phyloP scores from a whole-genome alignment of 176 grass and related monocot species.

The Zoysia japonica region DNA sequence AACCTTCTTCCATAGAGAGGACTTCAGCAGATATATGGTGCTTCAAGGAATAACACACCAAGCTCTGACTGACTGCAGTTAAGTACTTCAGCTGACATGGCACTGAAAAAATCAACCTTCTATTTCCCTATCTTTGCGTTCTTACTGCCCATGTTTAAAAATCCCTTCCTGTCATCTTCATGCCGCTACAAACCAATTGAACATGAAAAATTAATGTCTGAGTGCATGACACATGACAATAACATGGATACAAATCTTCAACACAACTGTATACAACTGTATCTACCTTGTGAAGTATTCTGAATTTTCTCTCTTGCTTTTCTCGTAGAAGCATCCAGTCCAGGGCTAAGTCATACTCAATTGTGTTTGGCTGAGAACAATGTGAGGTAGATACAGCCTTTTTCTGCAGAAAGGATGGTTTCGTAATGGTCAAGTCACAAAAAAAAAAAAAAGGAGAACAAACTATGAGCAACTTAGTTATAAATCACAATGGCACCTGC shows the following conservation, averaged over 20 bases:
- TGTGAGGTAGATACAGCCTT: conserved; percentile 92
- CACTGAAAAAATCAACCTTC: conserved; percentile 12
- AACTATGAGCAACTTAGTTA: background rate
- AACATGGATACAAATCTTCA: background rate
- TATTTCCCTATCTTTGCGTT: conserved; percentile 33
- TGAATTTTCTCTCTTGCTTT: conserved; percentile 47
- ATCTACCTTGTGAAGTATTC: conserved; percentile 57
- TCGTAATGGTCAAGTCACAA: conserved; percentile 3
- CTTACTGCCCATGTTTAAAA: conserved; percentile 21
- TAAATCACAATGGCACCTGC: conserved; percentile 44
- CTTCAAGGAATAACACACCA: conserved; percentile 27
- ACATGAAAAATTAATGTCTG: conserved; percentile 27
- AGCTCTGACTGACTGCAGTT: conserved; percentile 23
- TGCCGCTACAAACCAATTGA: conserved; percentile 44
- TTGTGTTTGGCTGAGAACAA: conserved; percentile 93
- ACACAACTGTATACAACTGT: background rate
- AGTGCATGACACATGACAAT: background rate
- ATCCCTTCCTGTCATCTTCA: conserved; percentile 32
- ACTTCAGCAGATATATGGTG: background rate
- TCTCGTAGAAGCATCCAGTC: conserved; percentile 74
- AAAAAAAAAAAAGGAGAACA: conserved; percentile 16
- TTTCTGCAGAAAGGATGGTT: conserved; percentile 55
- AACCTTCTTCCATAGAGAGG: background rate
- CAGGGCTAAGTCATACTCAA: conserved; percentile 86
- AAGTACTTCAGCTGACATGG: conserved; percentile 29